Percentiles rank a stretch among this genome's conserved stretches.
Evolutionary conservation across 2,329 filamentous ascomycete genomes (phyloP).

Genomic region (Graphilbum fragrans): DNA sequence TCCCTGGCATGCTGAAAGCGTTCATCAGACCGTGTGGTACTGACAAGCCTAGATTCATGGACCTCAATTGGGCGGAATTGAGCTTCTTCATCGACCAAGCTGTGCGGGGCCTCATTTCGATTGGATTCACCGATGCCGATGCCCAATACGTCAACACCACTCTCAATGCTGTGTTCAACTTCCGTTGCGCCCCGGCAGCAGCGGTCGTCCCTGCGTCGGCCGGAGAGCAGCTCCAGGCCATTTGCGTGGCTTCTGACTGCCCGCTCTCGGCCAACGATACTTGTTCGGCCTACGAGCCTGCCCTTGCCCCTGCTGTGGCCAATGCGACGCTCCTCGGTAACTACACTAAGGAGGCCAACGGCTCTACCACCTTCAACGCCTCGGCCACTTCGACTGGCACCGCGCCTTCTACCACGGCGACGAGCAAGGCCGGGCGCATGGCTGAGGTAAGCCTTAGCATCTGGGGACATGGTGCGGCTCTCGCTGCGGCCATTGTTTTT

Average conservation of each 20-base stretch:
- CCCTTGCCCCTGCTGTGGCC: slow-evolving; percentile 4
- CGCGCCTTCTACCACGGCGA: background rate
- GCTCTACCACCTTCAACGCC: slow-evolving; percentile 1
- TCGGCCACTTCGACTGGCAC: background rate
- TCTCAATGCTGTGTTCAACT: slow-evolving; percentile 3
- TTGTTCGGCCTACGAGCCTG: slow-evolving; percentile 3
- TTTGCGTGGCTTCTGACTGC: slow-evolving; percentile 7
- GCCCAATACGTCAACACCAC: slow-evolving; percentile 7
- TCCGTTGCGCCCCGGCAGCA: slow-evolving; percentile 5
- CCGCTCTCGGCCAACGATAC: slow-evolving; percentile 4
- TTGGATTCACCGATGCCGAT: slow-evolving; percentile 5
- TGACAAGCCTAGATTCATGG: slow-evolving; percentile 5
- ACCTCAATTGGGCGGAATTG: slow-evolving; percentile 5
- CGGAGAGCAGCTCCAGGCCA: slow-evolving; percentile 5
- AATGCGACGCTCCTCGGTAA: slow-evolving; percentile 6
- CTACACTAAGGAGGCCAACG: slow-evolving; percentile 5
- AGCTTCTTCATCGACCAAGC: slow-evolving; percentile 8
- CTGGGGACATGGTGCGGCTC: background rate
- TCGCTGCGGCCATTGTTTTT: background rate
- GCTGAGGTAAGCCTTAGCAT: background rate
- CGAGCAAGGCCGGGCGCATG: background rate
- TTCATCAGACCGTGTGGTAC: no score
- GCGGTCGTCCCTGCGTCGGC: slow-evolving; percentile 5
- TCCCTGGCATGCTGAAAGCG: no score
- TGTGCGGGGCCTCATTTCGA: slow-evolving; percentile 3